These are phyloP conservation scores for Metschnikowia chrysomelidarum DNA, from an alignment of 805 yeast species.

Conservation along the genomic window DNA sequence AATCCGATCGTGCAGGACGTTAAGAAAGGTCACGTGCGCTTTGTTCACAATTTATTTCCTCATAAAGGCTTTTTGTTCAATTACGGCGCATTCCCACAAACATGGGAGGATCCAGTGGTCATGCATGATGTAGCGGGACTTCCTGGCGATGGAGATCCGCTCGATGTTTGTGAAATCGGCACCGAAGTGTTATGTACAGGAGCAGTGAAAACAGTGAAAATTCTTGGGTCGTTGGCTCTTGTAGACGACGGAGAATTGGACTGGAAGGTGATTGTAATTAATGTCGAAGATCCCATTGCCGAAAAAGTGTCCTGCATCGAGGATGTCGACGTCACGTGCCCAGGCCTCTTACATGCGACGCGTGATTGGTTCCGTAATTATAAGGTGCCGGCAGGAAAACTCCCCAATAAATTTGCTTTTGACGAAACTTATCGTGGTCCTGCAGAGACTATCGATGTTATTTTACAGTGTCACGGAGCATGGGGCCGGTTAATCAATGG, in stretches of 20 bases:
- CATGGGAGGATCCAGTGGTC: constrained; percentile 76
- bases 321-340: constrained; percentile 86
- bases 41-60: constrained; percentile 96
- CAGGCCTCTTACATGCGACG: constrained; percentile 90
- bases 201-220: constrained; percentile 83
- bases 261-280: constrained; percentile 91
- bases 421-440: constrained; percentile 88
- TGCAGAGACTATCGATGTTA: constrained; percentile 80
- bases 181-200: constrained; percentile 64
- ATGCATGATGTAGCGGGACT: constrained; percentile 44
- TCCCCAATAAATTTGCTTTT: constrained; percentile 95
- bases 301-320: constrained; percentile 82
- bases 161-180: constrained; percentile 93
- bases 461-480: constrained; percentile 78
- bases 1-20: constrained; percentile 98
- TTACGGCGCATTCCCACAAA: constrained; percentile 98
- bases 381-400: constrained; percentile 98
- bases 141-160: constrained; percentile 90
- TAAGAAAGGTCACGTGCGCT: constrained; percentile 94
- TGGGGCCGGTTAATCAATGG: constrained; percentile 79
- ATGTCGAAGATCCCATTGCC: constrained; percentile 81
- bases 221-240: constrained; percentile 90
- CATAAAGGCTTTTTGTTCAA: constrained; percentile 98
- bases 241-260: constrained; percentile 91
- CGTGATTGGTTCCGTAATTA: constrained; percentile 98